Base-by-base conservation (phyloP, 495 filamentous ascomycete species). In the Lasiosphaeria ovina region DNA sequence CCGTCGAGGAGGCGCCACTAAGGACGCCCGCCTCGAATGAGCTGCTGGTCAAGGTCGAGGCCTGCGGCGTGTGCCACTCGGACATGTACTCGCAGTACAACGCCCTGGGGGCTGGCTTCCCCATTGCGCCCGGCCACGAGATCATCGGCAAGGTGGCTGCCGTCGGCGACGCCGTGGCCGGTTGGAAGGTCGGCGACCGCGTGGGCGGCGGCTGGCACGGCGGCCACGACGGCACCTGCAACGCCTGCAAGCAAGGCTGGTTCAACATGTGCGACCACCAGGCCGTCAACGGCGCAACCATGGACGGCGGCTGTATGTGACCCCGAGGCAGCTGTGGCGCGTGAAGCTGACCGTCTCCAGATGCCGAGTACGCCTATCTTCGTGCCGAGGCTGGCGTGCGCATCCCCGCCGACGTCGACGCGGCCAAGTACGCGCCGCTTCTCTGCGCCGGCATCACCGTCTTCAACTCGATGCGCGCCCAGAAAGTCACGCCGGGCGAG, bases 1-100 rank as follows among this genome's bases (percentile, higher is more conserved):
- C 36, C 36, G 34, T 70, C 31, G 58, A 58, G 16, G 65, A 67
- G 2, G 44, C 54, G 17, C 40, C 52, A 6, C 35, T 70, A 36
- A 90, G 91, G 76, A 78, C 79, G 4, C 91, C 93, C 62, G 86
- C 85, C 51, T 80, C 85, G 42, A 76, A 86, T 71, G 89, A 93
- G 65, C 77, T 93, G 52, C 88, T 92, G 59, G 78, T 93, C 57
- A 84, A 79, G 66, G 74, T 77, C 58, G 74, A 76, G 42, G 72
- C 71, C 57, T 95, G 91, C 70, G 90, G 91, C 65, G 86, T 93
- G 16, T 92, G 90, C 72, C 88, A 85, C 38, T 89, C 85, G 24
- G 90, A 93, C 66, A 82, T 89, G 12, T 88, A 91, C 75, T 89
- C 85, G 53, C 85, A 89, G 59, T 86, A 79, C 59, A 85, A 88